Conservation (phyloP, 257 asterid species). For the Salvia splendens region DNA sequence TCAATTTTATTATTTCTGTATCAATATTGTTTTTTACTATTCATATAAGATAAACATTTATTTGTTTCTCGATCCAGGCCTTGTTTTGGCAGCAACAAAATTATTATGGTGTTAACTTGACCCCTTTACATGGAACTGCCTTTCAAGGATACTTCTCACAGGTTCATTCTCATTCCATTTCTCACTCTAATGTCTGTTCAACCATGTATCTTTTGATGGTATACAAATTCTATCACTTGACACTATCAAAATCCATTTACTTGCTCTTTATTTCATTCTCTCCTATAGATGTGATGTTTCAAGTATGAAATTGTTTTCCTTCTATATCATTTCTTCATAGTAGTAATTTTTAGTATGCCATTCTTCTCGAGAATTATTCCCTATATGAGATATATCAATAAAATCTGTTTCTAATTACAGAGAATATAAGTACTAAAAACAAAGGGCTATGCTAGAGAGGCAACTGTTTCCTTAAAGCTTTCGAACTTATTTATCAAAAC, state of each 20-base stretch:
- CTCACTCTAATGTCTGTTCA: constrained; percentile 16
- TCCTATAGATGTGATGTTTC: neutral
- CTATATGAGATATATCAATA: neutral
- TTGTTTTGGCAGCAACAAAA: constrained; percentile 99
- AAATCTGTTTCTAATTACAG: neutral
- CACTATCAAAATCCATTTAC: constrained; percentile 1
- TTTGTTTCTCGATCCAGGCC: constrained; percentile 58
- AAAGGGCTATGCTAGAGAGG: neutral
- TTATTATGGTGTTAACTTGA: constrained; percentile 90
- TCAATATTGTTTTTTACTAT: constrained; percentile 26
- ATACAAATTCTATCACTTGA: constrained; percentile 2
- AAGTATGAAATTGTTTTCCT: constrained; percentile 2
- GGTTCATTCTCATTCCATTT: constrained; percentile 46
- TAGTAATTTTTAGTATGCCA: neutral
- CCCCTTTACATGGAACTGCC: constrained; percentile 86
- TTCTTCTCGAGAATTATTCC: neutral
- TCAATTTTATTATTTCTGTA: constrained; percentile 3
- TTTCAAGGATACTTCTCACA: constrained; percentile 98
- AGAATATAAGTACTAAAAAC: neutral
- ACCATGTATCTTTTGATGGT: constrained; percentile 7
- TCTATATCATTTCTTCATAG: neutral
- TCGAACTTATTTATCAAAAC: constrained; percentile 2
- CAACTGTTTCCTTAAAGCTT: neutral
- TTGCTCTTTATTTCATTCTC: constrained; percentile 12
- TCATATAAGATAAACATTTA: constrained; percentile 4